Base-by-base conservation (phyloP, 345 rosid species). In the Arabis hirsuta region DNA sequence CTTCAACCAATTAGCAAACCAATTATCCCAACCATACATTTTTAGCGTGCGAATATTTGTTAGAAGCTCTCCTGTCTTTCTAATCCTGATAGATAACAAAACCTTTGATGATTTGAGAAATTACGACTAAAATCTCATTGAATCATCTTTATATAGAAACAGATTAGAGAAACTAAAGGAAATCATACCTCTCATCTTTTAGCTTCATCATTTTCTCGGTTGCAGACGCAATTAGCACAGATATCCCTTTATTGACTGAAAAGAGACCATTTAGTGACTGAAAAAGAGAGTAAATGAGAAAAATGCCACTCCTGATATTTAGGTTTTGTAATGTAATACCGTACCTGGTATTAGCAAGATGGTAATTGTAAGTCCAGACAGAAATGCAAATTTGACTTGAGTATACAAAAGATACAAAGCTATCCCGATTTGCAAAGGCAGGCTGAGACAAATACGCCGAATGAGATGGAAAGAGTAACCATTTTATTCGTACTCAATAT, bases 141-240 rank as follows among this genome's bases (percentile, higher is more conserved):
- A 32, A 55, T 34, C 51, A 11, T 12, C 5, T 24, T 42, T 12
- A 13, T 47, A 7, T 12, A 64, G 55, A 13, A 26, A 47, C 26
- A 36, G 42, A 31, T 12, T 27, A 31, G 5, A 76, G 12, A 7
- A 29, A 62, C 45, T 7, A 47, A 8, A 56, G 24, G 14, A 58
- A 5, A 74, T 26, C 46, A 27, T 73, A 92, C 98, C 98, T 93
- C 81, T 93, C 97, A 84, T 93, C 98, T 81, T 93, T 93, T 73
- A 86, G 88, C 84, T 87, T 90, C 97, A 93, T 93, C 98, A 93
- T 90, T 79, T 89, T 86, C 82, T 86, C 86, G 1, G 98, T 93
- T 57, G 92, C 98, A 80, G 81, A 78, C 31, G 96, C 96, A 82
- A 93, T 90, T 83, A 90, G 59, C 69, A 82, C 83, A 42, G 92